Base-by-base conservation (phyloP, 2,329 filamentous ascomycete genomes). In the Talaromyces sp. region DNA sequence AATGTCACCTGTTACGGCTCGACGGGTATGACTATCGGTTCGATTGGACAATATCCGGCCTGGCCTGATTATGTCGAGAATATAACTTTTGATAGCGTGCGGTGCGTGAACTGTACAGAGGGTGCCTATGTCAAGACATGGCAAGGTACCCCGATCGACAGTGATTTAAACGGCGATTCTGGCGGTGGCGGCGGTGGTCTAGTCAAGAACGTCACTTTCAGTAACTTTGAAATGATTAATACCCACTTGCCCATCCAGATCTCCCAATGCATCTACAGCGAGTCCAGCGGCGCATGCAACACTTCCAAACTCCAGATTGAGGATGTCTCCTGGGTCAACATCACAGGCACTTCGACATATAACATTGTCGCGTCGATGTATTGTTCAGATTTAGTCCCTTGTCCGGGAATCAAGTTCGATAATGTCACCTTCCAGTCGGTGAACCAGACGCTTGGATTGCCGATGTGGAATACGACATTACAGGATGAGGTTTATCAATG, bases 261-360 rank as follows among this genome's bases (percentile, higher is more conserved):
- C 43, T 71, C 71, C 2, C 70, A 72, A 60, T 73, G 71, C 24
- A 72, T 73, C 43, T 74, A 74, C 33, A 49, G 41, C 31, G 54
- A 58, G 33, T 56, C 54, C 22, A 50, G 37, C 54, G 62, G 62
- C 2, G 57, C 41, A 43, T 64, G 62, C 62, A 64, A 64, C 22
- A 64, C 62, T 16, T 64, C 62, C 31, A 37, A 77, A 50, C 72
- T 82, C 47, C 72, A 79, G 60, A 83, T 84, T 64, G 74, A 73
- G 43, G 80, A 84, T 67, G 73, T 84, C 27, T 79, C 75, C 45
- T 84, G 81, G 80, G 76, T 81, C 64, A 85, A 84, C 68, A 78
- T 84, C 60, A 81, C 79, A 1, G 82, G 82, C 6, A 84, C 82
- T 2, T 80, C 77, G 65, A 73, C 79, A 37, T 84, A 83, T 67